phyloP scores from a whole-genome alignment of 164 flowering plant species.

The Macadamia tetraphylla region DNA sequence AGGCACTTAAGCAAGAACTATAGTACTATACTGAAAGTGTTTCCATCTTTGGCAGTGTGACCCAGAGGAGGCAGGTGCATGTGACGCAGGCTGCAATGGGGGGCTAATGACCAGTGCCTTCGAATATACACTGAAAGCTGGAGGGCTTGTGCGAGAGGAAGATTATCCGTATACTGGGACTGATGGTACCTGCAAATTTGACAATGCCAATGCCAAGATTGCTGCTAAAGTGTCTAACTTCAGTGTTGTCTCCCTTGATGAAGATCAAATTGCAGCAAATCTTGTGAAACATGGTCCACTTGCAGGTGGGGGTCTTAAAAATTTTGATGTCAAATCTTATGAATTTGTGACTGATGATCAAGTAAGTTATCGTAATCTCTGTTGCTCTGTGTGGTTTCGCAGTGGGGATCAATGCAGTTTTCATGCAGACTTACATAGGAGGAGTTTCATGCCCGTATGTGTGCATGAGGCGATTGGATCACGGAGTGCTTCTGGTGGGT shows the following conservation, averaged over 20 bases:
- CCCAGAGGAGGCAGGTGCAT: conserved; percentile 60
- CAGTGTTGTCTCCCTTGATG: conserved; percentile 88
- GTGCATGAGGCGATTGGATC: conserved; percentile 66
- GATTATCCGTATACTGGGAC: conserved; percentile 95
- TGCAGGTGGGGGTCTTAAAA: conserved; percentile 42
- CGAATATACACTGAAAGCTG: conserved; percentile 80
- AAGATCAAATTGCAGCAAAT: conserved; percentile 94
- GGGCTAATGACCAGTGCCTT: conserved; percentile 96
- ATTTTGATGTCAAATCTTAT: not conserved
- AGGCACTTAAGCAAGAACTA: too few species aligned
- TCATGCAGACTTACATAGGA: conserved; percentile 9
- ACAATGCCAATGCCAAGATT: conserved; percentile 66
- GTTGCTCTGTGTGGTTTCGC: conserved; percentile 26
- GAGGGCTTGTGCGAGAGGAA: conserved; percentile 87
- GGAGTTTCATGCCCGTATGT: conserved; percentile 21
- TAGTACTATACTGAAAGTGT: not conserved
- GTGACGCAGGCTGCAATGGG: conserved; percentile 92
- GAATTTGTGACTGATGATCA: not conserved
- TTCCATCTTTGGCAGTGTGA: conserved; percentile 61
- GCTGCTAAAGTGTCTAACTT: conserved; percentile 81
- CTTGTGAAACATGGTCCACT: conserved; percentile 93
- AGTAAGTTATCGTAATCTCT: not conserved
- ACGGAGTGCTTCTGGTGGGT: conserved; percentile 87
- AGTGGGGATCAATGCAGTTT: conserved; percentile 28
- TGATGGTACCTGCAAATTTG: conserved; percentile 80